Evolutionary conservation across 129 eudicot species (phyloP), one percentile per base, ranked within the genome.

Genomic region (Glebionis coronaria): DNA sequence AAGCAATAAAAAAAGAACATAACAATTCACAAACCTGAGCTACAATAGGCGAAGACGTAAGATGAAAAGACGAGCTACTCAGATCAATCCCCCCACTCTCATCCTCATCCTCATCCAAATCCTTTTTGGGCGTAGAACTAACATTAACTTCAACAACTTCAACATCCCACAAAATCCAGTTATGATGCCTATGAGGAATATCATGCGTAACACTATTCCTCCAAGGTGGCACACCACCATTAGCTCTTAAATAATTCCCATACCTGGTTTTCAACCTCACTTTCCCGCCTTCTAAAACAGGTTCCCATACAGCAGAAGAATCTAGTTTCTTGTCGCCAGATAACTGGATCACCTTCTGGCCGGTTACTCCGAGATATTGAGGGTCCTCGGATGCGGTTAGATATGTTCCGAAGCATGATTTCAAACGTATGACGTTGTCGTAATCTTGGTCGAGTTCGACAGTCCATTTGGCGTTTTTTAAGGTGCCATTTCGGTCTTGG

Each of bases 211-310:
- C 35, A 5, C 90, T 83, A 54, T 83, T 87, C 28, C 95, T 78
- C 87, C 90, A 83, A 1, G 95, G 95, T 4, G 90, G 90, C 4
- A 87, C 68, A 23, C 90, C 95, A 27, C 90, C 87, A 31, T 87
- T 87, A 3, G 95, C 95, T 10, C 95, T 62, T 20, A 87, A 50
- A 67, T 70, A 87, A 47, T 83, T 78, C 5, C 90, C 95, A 23
- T 87, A 83, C 8, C 95, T 64, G 1, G 83, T 81, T 60, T 87
- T 87, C 12, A 87, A 69, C 31, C 78, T 80, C 0, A 81, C 78
- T 40, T 73, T 78, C 4, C 56, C 19, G 7, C 83, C 83, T 21
- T 81, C 90, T 6, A 77, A 46, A 29, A 84, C 58, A 20, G 90
- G 90, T 29, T 87, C 95, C 95, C 95, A 87, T 50, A 73, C 80